Conservation (phyloP, 2,329 filamentous ascomycete genomes). For the Pestalotiopsis sp. region DNA sequence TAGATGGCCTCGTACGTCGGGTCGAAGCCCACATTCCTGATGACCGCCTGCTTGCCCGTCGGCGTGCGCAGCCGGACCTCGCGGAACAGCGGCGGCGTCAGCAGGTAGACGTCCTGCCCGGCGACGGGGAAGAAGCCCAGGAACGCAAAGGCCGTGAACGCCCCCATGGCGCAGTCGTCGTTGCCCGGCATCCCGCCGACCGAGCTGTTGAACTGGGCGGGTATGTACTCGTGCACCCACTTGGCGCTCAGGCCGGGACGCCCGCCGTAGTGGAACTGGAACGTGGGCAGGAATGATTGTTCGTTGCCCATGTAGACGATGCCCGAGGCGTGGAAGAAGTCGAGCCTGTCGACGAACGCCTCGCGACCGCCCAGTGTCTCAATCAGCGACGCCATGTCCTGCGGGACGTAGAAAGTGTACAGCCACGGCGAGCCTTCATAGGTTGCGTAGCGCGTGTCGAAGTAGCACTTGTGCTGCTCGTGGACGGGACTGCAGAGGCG, state of each 20-base stretch:
- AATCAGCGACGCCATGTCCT: slow-evolving; percentile 42
- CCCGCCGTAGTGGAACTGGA: slow-evolving; percentile 68
- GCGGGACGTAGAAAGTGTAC: slow-evolving; percentile 64
- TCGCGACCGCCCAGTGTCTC: slow-evolving; percentile 58
- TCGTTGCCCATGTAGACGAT: slow-evolving; percentile 73
- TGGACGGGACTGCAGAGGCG: slow-evolving; percentile 60
- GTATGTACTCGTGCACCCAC: slow-evolving; percentile 68
- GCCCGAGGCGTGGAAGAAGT: slow-evolving; percentile 68
- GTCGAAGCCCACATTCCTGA: slow-evolving; percentile 41
- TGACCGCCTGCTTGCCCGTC: slow-evolving; percentile 54
- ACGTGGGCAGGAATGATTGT: slow-evolving; percentile 55
- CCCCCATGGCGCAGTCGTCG: slow-evolving; percentile 60
- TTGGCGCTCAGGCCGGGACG: slow-evolving; percentile 59
- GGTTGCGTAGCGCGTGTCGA: slow-evolving; percentile 44
- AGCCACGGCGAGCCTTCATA: slow-evolving; percentile 68
- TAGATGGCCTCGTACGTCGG: slow-evolving; percentile 50
- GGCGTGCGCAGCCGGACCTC: slow-evolving; percentile 42
- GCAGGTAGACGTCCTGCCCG: slow-evolving; percentile 57
- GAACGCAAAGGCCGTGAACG: slow-evolving; percentile 53
- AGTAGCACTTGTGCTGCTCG: slow-evolving; percentile 51
- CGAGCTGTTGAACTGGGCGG: slow-evolving; percentile 67
- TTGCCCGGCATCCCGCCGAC: slow-evolving; percentile 61
- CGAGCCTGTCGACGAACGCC: slow-evolving; percentile 60
- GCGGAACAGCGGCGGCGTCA: slow-evolving; percentile 52
- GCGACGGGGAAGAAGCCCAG: slow-evolving; percentile 60